phyloP scores from a whole-genome alignment of 2,329 filamentous ascomycete genomes.

The Cordyceps pruinosa region DNA sequence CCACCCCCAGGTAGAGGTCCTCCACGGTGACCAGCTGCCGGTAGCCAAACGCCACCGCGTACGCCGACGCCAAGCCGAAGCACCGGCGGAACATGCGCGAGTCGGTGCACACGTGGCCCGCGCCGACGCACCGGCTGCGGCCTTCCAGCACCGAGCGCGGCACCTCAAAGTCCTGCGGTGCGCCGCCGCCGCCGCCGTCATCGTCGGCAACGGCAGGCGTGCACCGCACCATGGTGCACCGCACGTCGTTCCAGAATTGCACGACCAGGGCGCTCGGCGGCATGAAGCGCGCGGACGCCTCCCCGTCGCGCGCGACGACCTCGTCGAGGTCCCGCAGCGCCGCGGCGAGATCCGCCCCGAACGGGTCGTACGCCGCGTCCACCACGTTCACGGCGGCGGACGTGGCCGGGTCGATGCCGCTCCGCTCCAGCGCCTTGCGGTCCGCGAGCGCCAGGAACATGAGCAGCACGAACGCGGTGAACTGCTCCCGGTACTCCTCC shows the following conservation, averaged over 20 bases:
- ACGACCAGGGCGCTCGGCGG: conserved; percentile 18
- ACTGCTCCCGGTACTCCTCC: conserved; percentile 17
- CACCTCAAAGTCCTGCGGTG: conserved; percentile 17
- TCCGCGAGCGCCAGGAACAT: conserved; percentile 27
- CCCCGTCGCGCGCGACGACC: conserved; percentile 16
- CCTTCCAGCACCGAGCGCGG: conserved; percentile 15
- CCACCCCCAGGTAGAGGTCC: conserved; percentile 16
- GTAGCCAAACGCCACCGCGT: conserved; percentile 17
- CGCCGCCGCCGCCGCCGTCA: conserved; percentile 4
- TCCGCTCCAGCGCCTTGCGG: conserved; percentile 24
- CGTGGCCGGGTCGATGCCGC: conserved; percentile 19
- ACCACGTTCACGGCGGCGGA: conserved; percentile 11
- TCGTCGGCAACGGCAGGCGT: conserved; percentile 12
- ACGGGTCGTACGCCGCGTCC: conserved; percentile 16
- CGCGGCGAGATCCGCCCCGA: conserved; percentile 16
- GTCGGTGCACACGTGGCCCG: conserved; percentile 13
- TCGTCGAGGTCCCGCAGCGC: conserved; percentile 17
- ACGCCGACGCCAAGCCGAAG: conserved; percentile 16
- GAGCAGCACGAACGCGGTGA: conserved; percentile 18
- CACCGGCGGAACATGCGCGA: conserved; percentile 17
- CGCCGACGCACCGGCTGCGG: conserved; percentile 17
- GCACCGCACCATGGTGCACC: conserved; percentile 17
- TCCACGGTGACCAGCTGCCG: conserved; percentile 19
- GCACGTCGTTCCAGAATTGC: conserved; percentile 17
- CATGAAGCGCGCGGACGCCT: conserved; percentile 6